Percentiles rank a stretch among this genome's conserved stretches.
These are phyloP conservation scores for Begonia masoniana DNA, from an alignment of 306 rosid species.

Conservation along the genomic window DNA sequence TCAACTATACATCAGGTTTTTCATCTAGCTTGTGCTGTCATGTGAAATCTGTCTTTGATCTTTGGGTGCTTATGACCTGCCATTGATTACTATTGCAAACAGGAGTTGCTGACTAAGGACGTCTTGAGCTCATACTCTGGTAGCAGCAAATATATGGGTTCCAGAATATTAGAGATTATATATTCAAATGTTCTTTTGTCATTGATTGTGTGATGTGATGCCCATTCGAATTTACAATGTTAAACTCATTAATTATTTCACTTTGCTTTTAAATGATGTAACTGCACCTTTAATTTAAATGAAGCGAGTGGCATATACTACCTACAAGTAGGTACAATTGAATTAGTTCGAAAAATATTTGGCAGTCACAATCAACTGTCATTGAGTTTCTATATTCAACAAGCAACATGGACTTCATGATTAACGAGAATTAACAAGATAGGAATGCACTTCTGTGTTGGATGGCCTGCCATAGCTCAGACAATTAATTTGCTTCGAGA, in stretches of 20 bases:
- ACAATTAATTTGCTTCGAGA: conserved; percentile 44
- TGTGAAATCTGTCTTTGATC: not conserved
- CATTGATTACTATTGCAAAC: not conserved
- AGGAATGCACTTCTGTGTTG: conserved; percentile 10
- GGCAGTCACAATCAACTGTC: not conserved
- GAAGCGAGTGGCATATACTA: no score
- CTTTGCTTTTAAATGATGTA: no score
- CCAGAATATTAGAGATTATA: no score
- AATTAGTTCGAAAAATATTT: not conserved
- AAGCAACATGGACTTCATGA: no score
- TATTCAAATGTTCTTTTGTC: no score
- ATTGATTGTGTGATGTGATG: no score
- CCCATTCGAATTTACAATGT: no score
- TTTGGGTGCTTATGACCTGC: not conserved
- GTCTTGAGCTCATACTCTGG: not conserved
- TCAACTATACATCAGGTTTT: conserved; percentile 14
- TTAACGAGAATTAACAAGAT: conserved; percentile 54
- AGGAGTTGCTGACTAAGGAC: not conserved
- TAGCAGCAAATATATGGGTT: not conserved
- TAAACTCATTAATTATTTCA: no score
- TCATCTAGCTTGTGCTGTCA: conserved; percentile 5
- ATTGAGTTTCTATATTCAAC: not conserved
- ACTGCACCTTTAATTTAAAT: no score
- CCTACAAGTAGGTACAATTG: not conserved
- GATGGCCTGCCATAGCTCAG: conserved; percentile 35